Conservation (phyloP, 495 filamentous ascomycete species). For the Jackrogersella multiformis region DNA sequence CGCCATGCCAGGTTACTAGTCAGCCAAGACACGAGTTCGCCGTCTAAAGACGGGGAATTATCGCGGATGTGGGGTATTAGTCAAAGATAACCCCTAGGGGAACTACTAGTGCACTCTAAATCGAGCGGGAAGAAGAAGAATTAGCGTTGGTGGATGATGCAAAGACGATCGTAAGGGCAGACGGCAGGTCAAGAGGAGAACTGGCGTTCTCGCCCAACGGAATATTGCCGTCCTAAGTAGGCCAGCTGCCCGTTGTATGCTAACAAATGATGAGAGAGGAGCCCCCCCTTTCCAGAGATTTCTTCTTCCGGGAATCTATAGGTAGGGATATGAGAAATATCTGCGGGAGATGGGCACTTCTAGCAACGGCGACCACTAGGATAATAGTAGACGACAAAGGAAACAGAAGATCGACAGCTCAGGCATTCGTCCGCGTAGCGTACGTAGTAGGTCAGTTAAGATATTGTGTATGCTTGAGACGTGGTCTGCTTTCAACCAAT, state of each 20-base stretch:
- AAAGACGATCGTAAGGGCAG: constrained; percentile 6
- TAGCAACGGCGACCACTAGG: not conserved
- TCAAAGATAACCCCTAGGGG: not conserved
- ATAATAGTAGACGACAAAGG: not conserved
- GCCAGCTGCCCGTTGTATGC: not conserved
- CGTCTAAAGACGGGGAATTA: not conserved
- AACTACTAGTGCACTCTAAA: not conserved
- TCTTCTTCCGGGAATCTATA: constrained; percentile 5
- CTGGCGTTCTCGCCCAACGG: constrained; percentile 1
- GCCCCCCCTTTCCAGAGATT: not conserved
- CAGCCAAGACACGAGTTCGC: constrained; percentile 3
- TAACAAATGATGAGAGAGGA: not conserved
- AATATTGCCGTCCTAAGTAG: constrained; percentile 12
- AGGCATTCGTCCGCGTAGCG: constrained; percentile 12
- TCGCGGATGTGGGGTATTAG: constrained; percentile 1
- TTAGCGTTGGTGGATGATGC: constrained; percentile 5
- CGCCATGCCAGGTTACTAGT: not conserved
- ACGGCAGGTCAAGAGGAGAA: constrained; percentile 11
- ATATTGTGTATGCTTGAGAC: constrained; percentile 24
- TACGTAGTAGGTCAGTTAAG: no score
- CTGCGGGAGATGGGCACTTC: constrained; percentile 8
- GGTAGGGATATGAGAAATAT: constrained; percentile 14
- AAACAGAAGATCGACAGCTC: constrained; percentile 14
- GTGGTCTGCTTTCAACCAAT: constrained; percentile 33
- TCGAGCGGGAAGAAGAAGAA: not conserved